Base-by-base conservation (phyloP, 768 basidiomycete genomes). In the Hericium erinaceus region DNA sequence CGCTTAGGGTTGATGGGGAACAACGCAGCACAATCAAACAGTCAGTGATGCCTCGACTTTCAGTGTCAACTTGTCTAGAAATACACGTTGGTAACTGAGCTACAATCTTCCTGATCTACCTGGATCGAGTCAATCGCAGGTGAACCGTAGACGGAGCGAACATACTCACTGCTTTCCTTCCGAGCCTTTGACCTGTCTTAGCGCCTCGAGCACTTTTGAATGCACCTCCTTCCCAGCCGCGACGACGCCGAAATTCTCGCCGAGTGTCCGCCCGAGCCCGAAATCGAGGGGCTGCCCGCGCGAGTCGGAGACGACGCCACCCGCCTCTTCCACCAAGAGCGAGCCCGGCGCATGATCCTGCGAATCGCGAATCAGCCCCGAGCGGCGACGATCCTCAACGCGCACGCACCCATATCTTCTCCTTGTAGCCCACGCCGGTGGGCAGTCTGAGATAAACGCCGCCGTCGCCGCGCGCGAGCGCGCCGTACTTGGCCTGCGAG, bases 401-500 rank as follows among this genome's bases (percentile, higher is more conserved):
- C 10, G 53, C 0, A 65, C 79, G 51, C 60, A 88, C 89, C 95
- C 95, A 99, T n/a, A 98, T 95, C 74, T 98, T 98, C 70, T 98
- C 95, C 60, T 74, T 70, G 69, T 98, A 98, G 2, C 85, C 88
- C 3, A 80, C 74, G 5, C 83, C 83, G 0, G 84, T 84, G 0
- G 91, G 91, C 78, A 92, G 85, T 8, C 90, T 77, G 46, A 92
- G 73, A 67, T 93, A 95, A 39, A 82, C 80, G 1, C 84, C 85
- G 0, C 58, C 62, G 56, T 95, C 89, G 0, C 95, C 93, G 44
- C 95, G 75, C 4, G 85, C 83, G 13, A 98, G 80, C 65, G 85
- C 84, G 33, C 87, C 83, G 64, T 98, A 98, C 72, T 98, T 99
- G 1, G 94, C 93, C 70, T 98, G 95, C 68, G 88, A 91, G 69